These are phyloP conservation scores for Sequoiadendron giganteum DNA, from an alignment of 75 land plant species.

Conservation along the genomic window DNA sequence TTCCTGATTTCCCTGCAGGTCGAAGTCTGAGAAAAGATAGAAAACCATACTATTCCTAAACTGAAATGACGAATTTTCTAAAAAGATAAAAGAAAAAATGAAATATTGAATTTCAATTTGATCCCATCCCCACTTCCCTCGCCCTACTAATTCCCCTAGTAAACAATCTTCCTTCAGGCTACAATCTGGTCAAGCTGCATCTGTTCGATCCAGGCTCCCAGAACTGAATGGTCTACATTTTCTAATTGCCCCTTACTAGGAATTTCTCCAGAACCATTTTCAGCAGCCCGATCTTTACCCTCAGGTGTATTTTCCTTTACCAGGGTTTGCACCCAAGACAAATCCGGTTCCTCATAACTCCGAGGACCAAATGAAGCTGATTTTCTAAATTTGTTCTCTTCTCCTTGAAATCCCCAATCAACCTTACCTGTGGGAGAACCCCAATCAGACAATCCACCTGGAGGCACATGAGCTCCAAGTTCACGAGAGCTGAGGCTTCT, in stretches of 20 bases:
- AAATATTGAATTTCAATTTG: slow-evolving; percentile 14
- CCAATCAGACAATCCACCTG: slow-evolving; percentile 47
- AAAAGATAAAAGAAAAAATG: slow-evolving; percentile 12
- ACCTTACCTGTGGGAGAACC: slow-evolving; percentile 61
- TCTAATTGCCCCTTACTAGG: slow-evolving; percentile 8
- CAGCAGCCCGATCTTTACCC: slow-evolving; percentile 22
- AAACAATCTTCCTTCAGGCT: slow-evolving; percentile 8
- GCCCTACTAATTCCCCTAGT: background rate
- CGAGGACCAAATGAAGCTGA: slow-evolving; percentile 32
- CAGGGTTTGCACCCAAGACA: slow-evolving; percentile 76
- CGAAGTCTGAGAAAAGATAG: slow-evolving; percentile 6
- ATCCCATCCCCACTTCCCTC: background rate
- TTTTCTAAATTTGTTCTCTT: slow-evolving; percentile 34
- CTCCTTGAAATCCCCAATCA: slow-evolving; percentile 69
- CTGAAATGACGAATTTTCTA: background rate
- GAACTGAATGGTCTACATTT: slow-evolving; percentile 42
- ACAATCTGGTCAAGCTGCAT: slow-evolving; percentile 56
- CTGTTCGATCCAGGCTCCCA: slow-evolving; percentile 71
- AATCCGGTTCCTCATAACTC: slow-evolving; percentile 59
- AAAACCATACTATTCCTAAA: slow-evolving; percentile 8
- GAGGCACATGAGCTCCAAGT: slow-evolving; percentile 23
- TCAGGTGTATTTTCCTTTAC: slow-evolving; percentile 72
- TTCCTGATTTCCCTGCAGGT: slow-evolving; percentile 2
- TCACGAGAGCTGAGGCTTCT: slow-evolving; percentile 55
- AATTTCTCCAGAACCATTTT: background rate